Percentiles rank a stretch among this genome's conserved stretches.
phyloP scores from a whole-genome alignment of 2,329 filamentous ascomycete species.

The Paracamarosporium sp. region DNA sequence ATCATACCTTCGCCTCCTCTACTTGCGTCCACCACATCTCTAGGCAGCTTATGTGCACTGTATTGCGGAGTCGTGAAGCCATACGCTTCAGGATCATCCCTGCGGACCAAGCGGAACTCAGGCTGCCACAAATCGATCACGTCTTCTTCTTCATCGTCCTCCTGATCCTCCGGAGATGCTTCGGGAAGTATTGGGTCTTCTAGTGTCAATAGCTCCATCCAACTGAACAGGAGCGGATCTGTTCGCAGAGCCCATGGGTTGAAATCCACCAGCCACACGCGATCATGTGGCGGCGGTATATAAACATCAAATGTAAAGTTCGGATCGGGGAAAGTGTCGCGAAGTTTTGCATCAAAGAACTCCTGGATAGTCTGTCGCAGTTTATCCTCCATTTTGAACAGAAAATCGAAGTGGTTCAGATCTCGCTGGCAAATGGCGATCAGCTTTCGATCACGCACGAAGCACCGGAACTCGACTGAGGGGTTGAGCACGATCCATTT shows the following conservation, averaged over 20 bases:
- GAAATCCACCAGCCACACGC: slow-evolving; percentile 88
- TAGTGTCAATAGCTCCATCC: slow-evolving; percentile 82
- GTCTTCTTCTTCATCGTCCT: slow-evolving; percentile 49
- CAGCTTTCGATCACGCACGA: slow-evolving; percentile 82
- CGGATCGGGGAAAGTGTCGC: slow-evolving; percentile 80
- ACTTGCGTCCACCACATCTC: slow-evolving; percentile 81
- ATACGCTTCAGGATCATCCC: slow-evolving; percentile 87
- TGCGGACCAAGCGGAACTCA: slow-evolving; percentile 81
- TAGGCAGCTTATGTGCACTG: slow-evolving; percentile 93
- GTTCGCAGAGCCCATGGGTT: slow-evolving; percentile 94
- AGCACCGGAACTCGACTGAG: slow-evolving; percentile 92
- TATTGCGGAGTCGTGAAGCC: slow-evolving; percentile 86
- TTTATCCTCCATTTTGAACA: slow-evolving; percentile 70
- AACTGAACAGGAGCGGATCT: slow-evolving; percentile 87
- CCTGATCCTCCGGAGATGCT: slow-evolving; percentile 3
- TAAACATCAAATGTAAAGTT: slow-evolving; percentile 94
- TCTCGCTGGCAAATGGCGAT: slow-evolving; percentile 89
- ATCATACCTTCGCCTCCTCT: slow-evolving; percentile 71
- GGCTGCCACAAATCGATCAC: slow-evolving; percentile 68
- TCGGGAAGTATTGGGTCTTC: slow-evolving; percentile 57
- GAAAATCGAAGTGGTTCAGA: slow-evolving; percentile 87
- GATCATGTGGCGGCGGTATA: slow-evolving; percentile 75
- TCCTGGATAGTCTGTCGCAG: slow-evolving; percentile 73
- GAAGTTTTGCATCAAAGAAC: slow-evolving; percentile 78
- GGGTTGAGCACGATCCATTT: slow-evolving; percentile 90